Evolutionary conservation across 805 yeast species (phyloP).

Genomic region (Kodamaea jinghongensis): DNA sequence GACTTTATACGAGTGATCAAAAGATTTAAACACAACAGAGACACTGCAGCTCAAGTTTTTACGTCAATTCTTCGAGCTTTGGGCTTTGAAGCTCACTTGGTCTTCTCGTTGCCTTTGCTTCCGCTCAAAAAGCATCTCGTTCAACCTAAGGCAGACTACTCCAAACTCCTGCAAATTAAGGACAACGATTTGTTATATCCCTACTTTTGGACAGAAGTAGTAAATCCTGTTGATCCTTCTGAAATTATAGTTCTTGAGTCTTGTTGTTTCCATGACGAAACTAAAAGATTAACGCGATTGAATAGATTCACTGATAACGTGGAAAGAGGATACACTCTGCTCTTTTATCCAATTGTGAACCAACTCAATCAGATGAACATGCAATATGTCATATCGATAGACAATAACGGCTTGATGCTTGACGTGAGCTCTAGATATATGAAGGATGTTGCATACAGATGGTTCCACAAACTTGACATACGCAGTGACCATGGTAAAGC

Average conservation of each 20-base stretch:
- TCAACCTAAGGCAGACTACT: slow-evolving; percentile 25
- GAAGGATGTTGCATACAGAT: slow-evolving; percentile 28
- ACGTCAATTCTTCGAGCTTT: slow-evolving; percentile 26
- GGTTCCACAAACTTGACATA: slow-evolving; percentile 26
- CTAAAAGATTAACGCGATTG: slow-evolving; percentile 20
- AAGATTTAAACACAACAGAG: slow-evolving; percentile 29
- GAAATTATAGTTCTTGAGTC: slow-evolving; percentile 29
- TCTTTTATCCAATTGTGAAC: slow-evolving; percentile 20
- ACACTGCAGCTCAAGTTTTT: slow-evolving; percentile 32
- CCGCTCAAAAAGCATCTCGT: slow-evolving; percentile 9
- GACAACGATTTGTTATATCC: slow-evolving; percentile 35
- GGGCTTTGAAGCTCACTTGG: slow-evolving; percentile 30
- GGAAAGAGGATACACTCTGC: slow-evolving; percentile 9
- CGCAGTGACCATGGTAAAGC: slow-evolving; percentile 26
- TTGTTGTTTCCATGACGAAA: slow-evolving; percentile 28
- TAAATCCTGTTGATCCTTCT: slow-evolving; percentile 26
- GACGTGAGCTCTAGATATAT: slow-evolving; percentile 34
- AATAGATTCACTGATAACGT: slow-evolving; percentile 12
- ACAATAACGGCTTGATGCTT: slow-evolving; percentile 15
- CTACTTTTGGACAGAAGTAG: slow-evolving; percentile 35
- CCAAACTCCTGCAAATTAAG: slow-evolving; percentile 19
- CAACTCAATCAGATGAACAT: slow-evolving; percentile 29
- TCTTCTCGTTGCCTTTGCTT: slow-evolving; percentile 30
- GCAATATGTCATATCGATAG: slow-evolving; percentile 27
- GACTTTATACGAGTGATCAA: slow-evolving; percentile 17